Evolutionary conservation across 2,329 filamentous ascomycete genomes (phyloP), one percentile per base, ranked within the genome.

Genomic region (Aspergillus tanneri): DNA sequence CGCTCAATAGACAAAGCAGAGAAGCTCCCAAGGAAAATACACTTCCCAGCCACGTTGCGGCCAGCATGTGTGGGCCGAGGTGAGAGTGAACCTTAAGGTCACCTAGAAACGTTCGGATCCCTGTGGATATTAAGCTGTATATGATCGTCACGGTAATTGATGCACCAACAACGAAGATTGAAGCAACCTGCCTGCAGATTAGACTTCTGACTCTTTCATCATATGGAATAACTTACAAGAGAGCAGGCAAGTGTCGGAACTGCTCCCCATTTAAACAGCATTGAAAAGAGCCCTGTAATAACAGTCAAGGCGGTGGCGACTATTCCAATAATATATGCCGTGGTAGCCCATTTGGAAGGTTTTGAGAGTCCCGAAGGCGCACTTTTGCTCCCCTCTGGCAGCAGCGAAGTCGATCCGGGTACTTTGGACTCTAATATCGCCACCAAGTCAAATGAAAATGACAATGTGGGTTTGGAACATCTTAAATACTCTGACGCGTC

Each of bases 141-240:
- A 47, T 41, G 37, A 47, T 35, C 32, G 38, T 42, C 28, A 47
- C 45, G n/a, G 36, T 42, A 22, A 47, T 28, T 42, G 45, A 42
- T 19, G 30, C 45, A 18, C 45, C 30, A 47, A 43, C 42, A 18
- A 43, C n/a, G 12, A 47, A 42, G 38, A 47, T 18, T 35, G 37
- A 47, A 36, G 38, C 24, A 12, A 47, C 45, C 45, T 47, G 37
- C 27, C 14, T 19, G 18, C 32, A 11, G 28, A 25, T 12, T 42
- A 38, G n/a, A 27, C 40, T 22, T 8, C 30, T 37, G 27, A 43
- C 19, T 22, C 14, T 47, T 47, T 47, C 45, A 21, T 27, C 32
- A 42, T 19, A 42, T 47, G 23, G 45, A 37, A 42, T 47, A 47
- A 37, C 23, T 10, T 38, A 42, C 12, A 42, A 28, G 45, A 42